These are phyloP conservation scores for Seminavis robusta DNA, from an alignment of 108 stramenopile genomes.

Conservation along the genomic window DNA sequence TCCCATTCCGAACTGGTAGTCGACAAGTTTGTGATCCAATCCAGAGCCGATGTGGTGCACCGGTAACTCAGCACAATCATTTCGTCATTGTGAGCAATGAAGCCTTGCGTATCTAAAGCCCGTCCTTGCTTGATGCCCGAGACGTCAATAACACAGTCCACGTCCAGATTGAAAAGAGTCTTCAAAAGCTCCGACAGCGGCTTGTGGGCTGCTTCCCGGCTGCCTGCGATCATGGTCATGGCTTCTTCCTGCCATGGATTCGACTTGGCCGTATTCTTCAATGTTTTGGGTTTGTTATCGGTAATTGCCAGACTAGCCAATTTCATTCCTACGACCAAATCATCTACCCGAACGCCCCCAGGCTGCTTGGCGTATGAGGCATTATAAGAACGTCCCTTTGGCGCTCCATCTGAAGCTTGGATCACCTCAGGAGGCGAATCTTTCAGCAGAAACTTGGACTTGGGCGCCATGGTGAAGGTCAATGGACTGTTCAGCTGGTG, in stretches of 20 bases:
- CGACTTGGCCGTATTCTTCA: too few relatives aligned
- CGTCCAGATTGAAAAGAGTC: conserved; percentile 28
- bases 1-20: conserved; percentile 44
- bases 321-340: too few relatives aligned
- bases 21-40: conserved; percentile 54
- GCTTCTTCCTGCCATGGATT: conserved; percentile 54
- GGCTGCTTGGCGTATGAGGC: too few relatives aligned
- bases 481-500: too few relatives aligned
- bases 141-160: conserved; percentile 36
- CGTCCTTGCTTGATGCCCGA: conserved; percentile 19
- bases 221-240: conserved; percentile 45
- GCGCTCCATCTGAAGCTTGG: too few relatives aligned
- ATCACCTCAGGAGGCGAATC: too few relatives aligned
- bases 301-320: too few relatives aligned
- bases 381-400: too few relatives aligned
- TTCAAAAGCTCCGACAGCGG: conserved; percentile 38
- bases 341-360: too few relatives aligned
- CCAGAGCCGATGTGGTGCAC: conserved; percentile 45
- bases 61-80: conserved; percentile 46
- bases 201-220: conserved; percentile 42
- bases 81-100: conserved; percentile 63
- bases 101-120: conserved; percentile 53
- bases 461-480: too few relatives aligned
- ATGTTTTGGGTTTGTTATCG: too few relatives aligned
- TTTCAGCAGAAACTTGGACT: too few relatives aligned